Conservation (phyloP, 257 asterid species). For the Petunia secreta region DNA sequence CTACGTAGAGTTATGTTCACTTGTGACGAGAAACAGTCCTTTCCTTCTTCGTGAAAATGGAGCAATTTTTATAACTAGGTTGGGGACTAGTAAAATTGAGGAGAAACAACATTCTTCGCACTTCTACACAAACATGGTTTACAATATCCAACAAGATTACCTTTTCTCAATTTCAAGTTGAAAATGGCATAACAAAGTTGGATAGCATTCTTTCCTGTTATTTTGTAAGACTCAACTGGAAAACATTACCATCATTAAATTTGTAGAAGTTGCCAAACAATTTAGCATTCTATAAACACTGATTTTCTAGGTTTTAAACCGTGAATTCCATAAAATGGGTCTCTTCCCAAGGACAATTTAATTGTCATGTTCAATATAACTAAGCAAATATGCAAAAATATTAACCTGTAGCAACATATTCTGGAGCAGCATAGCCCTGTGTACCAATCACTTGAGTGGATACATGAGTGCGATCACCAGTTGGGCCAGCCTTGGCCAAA, state of each 20-base stretch:
- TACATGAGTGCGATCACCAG: constrained; percentile 87
- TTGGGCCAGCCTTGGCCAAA: constrained; percentile 91
- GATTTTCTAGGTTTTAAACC: background rate
- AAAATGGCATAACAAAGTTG: background rate
- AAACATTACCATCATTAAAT: background rate
- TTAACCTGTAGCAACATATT: constrained; percentile 87
- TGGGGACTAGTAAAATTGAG: background rate
- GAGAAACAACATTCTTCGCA: background rate
- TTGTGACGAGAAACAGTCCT: background rate
- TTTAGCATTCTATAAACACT: background rate
- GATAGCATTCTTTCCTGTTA: background rate
- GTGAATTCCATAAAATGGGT: background rate
- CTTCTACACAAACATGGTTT: background rate
- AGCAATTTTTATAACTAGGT: background rate
- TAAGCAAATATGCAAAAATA: background rate
- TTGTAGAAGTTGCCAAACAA: background rate
- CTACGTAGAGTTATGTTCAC: background rate
- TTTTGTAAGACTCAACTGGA: background rate
- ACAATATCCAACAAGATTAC: background rate
- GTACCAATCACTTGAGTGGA: constrained; percentile 93
- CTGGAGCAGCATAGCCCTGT: constrained; percentile 95
- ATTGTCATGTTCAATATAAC: background rate
- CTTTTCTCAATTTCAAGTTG: background rate
- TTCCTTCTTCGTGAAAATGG: background rate
- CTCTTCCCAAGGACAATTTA: background rate